A percentile compares a stretch with the other conserved stretches of the same genome.
Evolutionary conservation across 495 filamentous ascomycete genomes (phyloP).

Genomic region (Chaetomium tenue): DNA sequence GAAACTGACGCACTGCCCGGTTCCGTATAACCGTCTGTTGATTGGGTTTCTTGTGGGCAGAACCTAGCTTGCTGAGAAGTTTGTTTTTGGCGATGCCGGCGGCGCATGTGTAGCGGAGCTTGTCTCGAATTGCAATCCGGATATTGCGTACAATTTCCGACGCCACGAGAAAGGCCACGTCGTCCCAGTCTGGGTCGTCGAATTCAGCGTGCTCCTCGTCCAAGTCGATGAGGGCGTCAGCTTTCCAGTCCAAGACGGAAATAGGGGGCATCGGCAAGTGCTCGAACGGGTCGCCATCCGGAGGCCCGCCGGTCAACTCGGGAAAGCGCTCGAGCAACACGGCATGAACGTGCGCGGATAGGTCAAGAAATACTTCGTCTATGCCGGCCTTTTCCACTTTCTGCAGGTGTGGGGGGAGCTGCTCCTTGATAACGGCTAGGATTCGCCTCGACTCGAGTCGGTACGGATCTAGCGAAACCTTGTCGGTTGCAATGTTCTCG

Average conservation of each 20-base stretch:
- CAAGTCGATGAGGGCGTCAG: constrained; percentile 75
- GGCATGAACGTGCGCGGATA: constrained; percentile 76
- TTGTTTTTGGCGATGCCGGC: constrained; percentile 88
- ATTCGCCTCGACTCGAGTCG: constrained; percentile 81
- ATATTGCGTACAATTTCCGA: constrained; percentile 84
- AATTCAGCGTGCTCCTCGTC: constrained; percentile 69
- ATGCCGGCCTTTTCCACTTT: constrained; percentile 88
- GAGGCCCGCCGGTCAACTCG: constrained; percentile 61
- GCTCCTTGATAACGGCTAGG: constrained; percentile 74
- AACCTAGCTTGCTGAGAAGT: constrained; percentile 92
- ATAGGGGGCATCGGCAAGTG: constrained; percentile 70
- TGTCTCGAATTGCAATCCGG: constrained; percentile 55
- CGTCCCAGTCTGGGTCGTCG: constrained; percentile 93
- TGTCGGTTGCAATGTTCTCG: constrained; percentile 77
- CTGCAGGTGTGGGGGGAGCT: constrained; percentile 60
- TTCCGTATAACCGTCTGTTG: constrained; percentile 87
- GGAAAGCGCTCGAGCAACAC: constrained; percentile 76
- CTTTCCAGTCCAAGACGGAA: constrained; percentile 75
- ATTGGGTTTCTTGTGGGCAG: constrained; percentile 87
- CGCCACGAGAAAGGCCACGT: constrained; percentile 79
- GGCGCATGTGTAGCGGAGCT: constrained; percentile 78
- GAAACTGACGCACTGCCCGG: constrained; percentile 75
- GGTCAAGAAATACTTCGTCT: constrained; percentile 86
- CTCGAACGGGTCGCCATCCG: constrained; percentile 70
- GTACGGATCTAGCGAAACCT: constrained; percentile 92